Evolutionary conservation across 805 yeast species (phyloP), one percentile per base, ranked within the genome.

Genomic region (Yamadazyma takamatsuzukensis): DNA sequence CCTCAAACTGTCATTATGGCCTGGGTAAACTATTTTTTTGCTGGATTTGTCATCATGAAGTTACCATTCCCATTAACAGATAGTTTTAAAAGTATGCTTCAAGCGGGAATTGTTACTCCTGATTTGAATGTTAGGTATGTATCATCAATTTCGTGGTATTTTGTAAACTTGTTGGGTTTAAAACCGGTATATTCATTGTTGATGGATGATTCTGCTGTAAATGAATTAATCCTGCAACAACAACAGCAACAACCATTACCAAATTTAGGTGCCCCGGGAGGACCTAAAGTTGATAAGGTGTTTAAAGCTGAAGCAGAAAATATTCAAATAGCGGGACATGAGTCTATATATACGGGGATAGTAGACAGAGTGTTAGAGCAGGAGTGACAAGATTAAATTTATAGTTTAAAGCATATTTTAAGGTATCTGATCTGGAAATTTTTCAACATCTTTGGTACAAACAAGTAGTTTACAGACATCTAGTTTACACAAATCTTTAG

Each of bases 1-100:
- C 97, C 97, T 2, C 97, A 93, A 61, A 86, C 96, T 0, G 56
- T 89, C 24, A 83, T 89, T 43, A 89, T 93, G 96, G 87, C 88
- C 51, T 93, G 97, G 96, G 90, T 90, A 40, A 86, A 85, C 51
- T 84, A 79, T 49, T 89, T 90, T 62, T 93, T 87, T 57, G 86
- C 90, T 10, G 97, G 97, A 0, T 87, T 88, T 43, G 80, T 89
- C 11, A 75, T 87, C 30, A 83, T 66, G 71, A 64, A 61, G 43
- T 66, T 93, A 33, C 98, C 98, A 12, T 93, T 93, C 63, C 95
- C 96, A 2, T 64, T 93, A 36, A 93, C 97, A 0, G 70, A 79
- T 19, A 79, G 89, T 39, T 93, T 93, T 68, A 93, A 93, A 57
- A 76, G 83, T 38, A 89, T 93, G 95, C 61, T 93, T 26, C 98